Percentiles rank a stretch among this genome's conserved stretches.
Conservation (phyloP, 192 early-diverging fungal species). For the Coemansia sp. region DNA sequence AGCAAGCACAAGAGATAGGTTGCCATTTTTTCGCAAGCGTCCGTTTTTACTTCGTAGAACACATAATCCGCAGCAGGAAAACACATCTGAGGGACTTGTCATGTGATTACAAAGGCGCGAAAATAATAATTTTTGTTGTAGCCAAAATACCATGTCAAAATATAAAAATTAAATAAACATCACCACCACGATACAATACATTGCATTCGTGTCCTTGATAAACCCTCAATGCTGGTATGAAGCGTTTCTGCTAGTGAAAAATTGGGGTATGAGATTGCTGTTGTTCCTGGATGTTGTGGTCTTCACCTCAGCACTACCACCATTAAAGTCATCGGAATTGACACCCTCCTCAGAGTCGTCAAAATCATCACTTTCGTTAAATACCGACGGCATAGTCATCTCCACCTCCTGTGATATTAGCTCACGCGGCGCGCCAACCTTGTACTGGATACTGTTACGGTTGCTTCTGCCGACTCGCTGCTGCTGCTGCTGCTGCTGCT, state of each 20-base stretch:
- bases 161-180: neutral
- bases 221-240: neutral
- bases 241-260: slow-evolving; percentile 3
- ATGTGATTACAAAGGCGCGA: neutral
- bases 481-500: slow-evolving; percentile 16
- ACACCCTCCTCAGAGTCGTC: slow-evolving; percentile 19
- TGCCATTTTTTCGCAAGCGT: neutral
- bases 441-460: slow-evolving; percentile 57
- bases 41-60: neutral
- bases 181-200: neutral
- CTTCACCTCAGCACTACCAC: slow-evolving; percentile 8
- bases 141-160: neutral
- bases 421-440: slow-evolving; percentile 51
- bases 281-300: neutral
- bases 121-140: neutral
- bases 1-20: neutral
- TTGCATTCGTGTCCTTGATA: neutral
- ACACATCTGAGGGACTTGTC: neutral
- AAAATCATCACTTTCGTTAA: slow-evolving; percentile 40
- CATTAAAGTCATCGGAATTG: neutral
- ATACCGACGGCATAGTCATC: slow-evolving; percentile 37
- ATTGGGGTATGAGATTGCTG: neutral
- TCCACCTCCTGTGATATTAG: slow-evolving; percentile 48
- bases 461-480: slow-evolving; percentile 35
- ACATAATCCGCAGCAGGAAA: neutral